Evolutionary conservation across 2,329 filamentous ascomycete species (phyloP), one percentile per base, ranked within the genome.

Genomic region (Aspergillus brasiliensis): DNA sequence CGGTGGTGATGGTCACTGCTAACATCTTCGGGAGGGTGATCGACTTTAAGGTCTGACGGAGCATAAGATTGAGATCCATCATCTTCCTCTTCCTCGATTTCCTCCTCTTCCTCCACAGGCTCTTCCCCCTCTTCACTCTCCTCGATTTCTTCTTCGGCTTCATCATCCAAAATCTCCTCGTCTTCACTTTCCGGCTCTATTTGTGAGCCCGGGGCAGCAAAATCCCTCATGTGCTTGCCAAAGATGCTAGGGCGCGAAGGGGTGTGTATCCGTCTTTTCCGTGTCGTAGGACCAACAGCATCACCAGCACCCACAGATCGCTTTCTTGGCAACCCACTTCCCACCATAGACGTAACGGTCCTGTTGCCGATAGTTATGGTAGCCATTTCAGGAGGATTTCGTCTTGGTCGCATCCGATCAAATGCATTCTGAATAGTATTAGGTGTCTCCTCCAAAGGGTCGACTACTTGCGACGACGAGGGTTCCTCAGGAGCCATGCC

Each of bases 341-440:
- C 88, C 65, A 92, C 82, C 31, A 86, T 82, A 19, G 87, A 88
- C 0, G 85, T 88, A 5, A 87, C 82, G 0, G 88, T 91, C 48
- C 82, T 83, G 62, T 88, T 82, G 1, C 90, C 91, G 56, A 94
- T 86, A 0, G 89, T 92, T 51, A 94, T 90, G 2, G 89, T 91
- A 19, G 90, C 90, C 54, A 88, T 78, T 67, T 91, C 87, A 27
- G 83, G 77, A 1, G 84, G 83, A 2, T 83, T 78, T 34, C 89
- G 83, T 69, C 86, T 89, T 1, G 84, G 82, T 15, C 86, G 81
- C 84, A 88, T 88, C 17, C 84, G 81, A 71, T 88, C 84, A 65
- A 88, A 88, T 1, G 86, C 86, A 68, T 83, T 86, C 54, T 84
- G 82, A 23, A 89, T 77, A 0, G 81, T 70, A 46, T 82, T 82